A percentile compares a stretch with the other conserved stretches of the same genome.
phyloP scores from a whole-genome alignment of 768 basidiomycete species.

The Mycena kentingensis region DNA sequence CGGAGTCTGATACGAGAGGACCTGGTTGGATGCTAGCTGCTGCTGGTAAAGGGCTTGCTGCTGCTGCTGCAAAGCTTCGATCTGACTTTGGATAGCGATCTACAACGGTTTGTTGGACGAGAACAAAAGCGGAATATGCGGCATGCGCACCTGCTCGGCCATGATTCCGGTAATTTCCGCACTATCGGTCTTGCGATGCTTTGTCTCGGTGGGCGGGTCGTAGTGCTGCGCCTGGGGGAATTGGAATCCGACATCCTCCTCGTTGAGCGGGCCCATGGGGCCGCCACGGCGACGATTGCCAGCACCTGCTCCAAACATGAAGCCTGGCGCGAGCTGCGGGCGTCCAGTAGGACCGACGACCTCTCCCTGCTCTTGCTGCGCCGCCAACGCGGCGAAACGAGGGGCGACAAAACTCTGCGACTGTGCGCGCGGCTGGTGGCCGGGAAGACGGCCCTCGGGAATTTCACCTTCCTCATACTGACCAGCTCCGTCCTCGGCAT shows the following conservation, averaged over 20 bases:
- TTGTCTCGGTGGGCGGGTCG: constrained; percentile 37
- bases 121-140: background rate
- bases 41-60: constrained; percentile 90
- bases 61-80: constrained; percentile 87
- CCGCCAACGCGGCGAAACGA: constrained; percentile 80
- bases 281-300: constrained; percentile 44
- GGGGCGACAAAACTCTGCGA: constrained; percentile 88
- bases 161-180: constrained; percentile 87
- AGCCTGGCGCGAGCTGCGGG: constrained; percentile 87
- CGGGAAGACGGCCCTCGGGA: constrained; percentile 56
- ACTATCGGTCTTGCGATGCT: constrained; percentile 60
- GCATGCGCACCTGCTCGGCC: constrained; percentile 88
- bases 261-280: constrained; percentile 70
- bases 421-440: constrained; percentile 72
- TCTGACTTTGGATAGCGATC: constrained; percentile 90
- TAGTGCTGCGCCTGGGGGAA: constrained; percentile 71
- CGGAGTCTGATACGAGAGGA: constrained; percentile 76
- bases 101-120: constrained; percentile 30
- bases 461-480: constrained; percentile 79
- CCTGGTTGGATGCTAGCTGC: constrained; percentile 85
- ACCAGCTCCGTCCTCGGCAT: constrained; percentile 63
- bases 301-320: constrained; percentile 79
- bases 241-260: constrained; percentile 81
- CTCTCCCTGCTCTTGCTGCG: constrained; percentile 69
- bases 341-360: constrained; percentile 72